phyloP scores from a whole-genome alignment of 2,329 filamentous ascomycete genomes.

The Penicillium sp. region DNA sequence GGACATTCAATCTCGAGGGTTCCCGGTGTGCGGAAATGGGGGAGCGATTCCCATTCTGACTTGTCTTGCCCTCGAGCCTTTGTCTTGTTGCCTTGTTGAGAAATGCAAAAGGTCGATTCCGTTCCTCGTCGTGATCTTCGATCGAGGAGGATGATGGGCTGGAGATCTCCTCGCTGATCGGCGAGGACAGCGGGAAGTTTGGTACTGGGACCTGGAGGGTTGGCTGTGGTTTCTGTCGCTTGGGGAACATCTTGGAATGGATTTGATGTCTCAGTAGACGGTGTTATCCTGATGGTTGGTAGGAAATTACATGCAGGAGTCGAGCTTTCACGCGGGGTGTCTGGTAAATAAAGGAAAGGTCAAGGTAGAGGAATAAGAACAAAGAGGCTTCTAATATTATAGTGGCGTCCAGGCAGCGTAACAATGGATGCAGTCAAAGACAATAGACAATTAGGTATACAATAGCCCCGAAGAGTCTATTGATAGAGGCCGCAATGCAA shows the following conservation, averaged over 20 bases:
- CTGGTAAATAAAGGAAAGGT: background rate
- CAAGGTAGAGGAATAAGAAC: background rate
- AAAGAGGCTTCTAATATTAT: conserved; percentile 18
- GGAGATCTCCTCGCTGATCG: conserved; percentile 42
- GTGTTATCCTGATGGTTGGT: background rate
- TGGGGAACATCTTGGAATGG: conserved; percentile 20
- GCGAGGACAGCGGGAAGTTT: conserved; percentile 43
- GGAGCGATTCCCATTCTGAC: conserved; percentile 9
- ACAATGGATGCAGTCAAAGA: conserved; percentile 20
- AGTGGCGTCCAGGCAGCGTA: conserved; percentile 15
- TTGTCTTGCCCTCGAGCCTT: conserved; percentile 13
- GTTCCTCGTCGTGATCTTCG: conserved; percentile 28
- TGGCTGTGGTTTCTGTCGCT: conserved; percentile 24
- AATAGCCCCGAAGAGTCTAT: background rate
- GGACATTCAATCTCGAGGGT: conserved; percentile 13
- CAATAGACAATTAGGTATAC: conserved; percentile 8
- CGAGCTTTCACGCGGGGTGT: background rate
- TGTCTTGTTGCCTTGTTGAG: conserved; percentile 26
- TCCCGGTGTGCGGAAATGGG: conserved; percentile 8
- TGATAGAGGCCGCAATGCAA: background rate
- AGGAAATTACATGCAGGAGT: background rate
- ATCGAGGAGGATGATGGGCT: conserved; percentile 37
- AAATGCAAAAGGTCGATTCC: conserved; percentile 32
- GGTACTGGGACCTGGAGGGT: conserved; percentile 33
- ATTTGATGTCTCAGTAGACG: background rate